Conservation (phyloP, 2,329 filamentous ascomycete genomes). For the Acephala macrosclerotiorum region DNA sequence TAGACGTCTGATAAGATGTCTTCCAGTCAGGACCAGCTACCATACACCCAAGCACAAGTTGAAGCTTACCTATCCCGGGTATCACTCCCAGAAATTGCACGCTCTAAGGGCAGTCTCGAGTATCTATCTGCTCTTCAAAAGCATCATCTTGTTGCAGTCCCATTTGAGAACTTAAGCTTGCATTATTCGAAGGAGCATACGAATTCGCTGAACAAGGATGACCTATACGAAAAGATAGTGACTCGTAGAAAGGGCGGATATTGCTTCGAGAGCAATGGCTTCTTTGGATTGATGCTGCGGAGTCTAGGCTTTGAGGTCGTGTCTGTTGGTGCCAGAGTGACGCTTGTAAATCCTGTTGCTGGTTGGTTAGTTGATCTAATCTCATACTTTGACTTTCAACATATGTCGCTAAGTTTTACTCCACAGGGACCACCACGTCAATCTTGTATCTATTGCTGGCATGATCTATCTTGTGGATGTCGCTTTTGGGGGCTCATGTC, state of each 20-base stretch:
- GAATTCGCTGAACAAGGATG: not conserved
- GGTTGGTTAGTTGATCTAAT: conserved; percentile 52
- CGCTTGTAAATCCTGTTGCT: conserved; percentile 46
- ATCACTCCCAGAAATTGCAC: not conserved
- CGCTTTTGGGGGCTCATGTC: conserved; percentile 47
- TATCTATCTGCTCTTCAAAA: conserved; percentile 4
- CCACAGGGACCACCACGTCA: conserved; percentile 63
- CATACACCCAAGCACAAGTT: not conserved
- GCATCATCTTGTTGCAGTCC: not conserved
- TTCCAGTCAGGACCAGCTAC: not conserved
- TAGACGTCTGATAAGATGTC: too few relatives aligned
- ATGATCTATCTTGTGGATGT: conserved; percentile 62
- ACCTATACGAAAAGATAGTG: conserved; percentile 1
- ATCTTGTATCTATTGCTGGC: conserved; percentile 61
- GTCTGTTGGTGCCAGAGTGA: conserved; percentile 59
- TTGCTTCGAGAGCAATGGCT: conserved; percentile 63
- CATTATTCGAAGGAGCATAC: not conserved
- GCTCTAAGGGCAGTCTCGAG: not conserved
- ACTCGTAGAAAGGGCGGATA: conserved; percentile 56
- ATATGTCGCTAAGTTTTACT: not conserved
- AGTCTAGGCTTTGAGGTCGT: conserved; percentile 60
- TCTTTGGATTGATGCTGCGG: conserved; percentile 59
- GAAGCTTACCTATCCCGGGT: not conserved
- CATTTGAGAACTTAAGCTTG: not conserved
- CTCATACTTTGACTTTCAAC: not conserved